Conservation (phyloP, 352 stramenopile species). For the Phytophthora agathidicida region DNA sequence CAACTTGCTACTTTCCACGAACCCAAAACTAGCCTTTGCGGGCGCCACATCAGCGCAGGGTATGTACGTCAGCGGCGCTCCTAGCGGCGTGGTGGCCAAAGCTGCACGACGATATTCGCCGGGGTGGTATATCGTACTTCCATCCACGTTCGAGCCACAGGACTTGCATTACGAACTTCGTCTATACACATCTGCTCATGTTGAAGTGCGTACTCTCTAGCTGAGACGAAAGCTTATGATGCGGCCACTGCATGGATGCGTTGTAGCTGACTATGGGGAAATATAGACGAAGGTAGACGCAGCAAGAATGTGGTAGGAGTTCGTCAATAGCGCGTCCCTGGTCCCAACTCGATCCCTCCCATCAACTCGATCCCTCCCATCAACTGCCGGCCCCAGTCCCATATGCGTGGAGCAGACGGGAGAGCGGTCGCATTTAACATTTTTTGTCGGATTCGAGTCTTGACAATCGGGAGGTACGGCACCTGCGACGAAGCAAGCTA, state of each 20-base stretch:
- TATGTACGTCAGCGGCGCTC: conserved; percentile 59
- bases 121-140: conserved; percentile 77
- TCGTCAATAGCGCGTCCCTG: no score
- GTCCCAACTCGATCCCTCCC: no score
- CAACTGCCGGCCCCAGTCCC: no score
- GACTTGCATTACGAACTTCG: conserved; percentile 63
- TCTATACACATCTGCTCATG: conserved; percentile 50
- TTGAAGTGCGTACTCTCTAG: conserved; percentile 48
- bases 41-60: conserved; percentile 60
- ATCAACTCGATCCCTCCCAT: no score
- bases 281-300: no score
- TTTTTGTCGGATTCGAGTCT: conserved; percentile 10
- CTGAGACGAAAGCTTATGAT: not conserved
- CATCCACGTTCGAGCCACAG: conserved; percentile 77
- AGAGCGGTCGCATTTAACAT: no score
- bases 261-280: not conserved
- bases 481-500: conserved; percentile 11
- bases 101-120: conserved; percentile 35
- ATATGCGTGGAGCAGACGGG: no score
- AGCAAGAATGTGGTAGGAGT: no score
- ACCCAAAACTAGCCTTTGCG: conserved; percentile 56
- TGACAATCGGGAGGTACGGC: not conserved
- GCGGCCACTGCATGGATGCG: no score
- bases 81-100: conserved; percentile 59
- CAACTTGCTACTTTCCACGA: conserved; percentile 64